Percentiles rank a stretch among this genome's conserved stretches.
These are phyloP conservation scores for Toxoplasma gondii DNA, from an alignment of 169 alveolate genomes.

Conservation along the genomic window DNA sequence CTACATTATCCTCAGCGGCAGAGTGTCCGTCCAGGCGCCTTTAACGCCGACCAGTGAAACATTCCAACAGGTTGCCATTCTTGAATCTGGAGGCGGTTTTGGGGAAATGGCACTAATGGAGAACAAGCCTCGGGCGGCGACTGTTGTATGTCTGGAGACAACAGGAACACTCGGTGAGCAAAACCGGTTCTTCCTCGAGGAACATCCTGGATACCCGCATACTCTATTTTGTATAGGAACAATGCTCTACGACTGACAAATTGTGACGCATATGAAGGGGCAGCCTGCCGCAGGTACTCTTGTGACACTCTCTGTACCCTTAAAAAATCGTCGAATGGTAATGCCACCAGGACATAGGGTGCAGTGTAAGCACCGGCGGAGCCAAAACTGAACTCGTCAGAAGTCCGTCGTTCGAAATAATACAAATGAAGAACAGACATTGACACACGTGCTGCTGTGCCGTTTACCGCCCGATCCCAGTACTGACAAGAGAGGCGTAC, in stretches of 20 bases:
- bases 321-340: too few relatives aligned
- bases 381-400: too few relatives aligned
- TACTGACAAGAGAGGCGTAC: conserved; percentile 28
- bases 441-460: too few relatives aligned
- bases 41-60: neutral
- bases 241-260: too few relatives aligned
- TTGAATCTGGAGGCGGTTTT: conserved; percentile 48
- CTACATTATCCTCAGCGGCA: conserved; percentile 44
- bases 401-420: too few relatives aligned
- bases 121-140: conserved; percentile 41
- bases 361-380: too few relatives aligned
- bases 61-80: conserved; percentile 38
- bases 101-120: conserved; percentile 58
- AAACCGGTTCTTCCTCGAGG: neutral
- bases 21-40: conserved; percentile 42
- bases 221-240: too few relatives aligned
- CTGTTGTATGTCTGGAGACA: conserved; percentile 29
- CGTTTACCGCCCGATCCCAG: neutral
- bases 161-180: conserved; percentile 34
- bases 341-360: too few relatives aligned
- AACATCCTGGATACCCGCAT: neutral
- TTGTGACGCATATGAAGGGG: too few relatives aligned
- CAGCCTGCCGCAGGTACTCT: too few relatives aligned
- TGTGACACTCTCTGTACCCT: too few relatives aligned
- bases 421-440: too few relatives aligned